These are phyloP conservation scores for Desmodesmus armatus DNA, from an alignment of 139 green algal genomes.

Conservation along the genomic window DNA sequence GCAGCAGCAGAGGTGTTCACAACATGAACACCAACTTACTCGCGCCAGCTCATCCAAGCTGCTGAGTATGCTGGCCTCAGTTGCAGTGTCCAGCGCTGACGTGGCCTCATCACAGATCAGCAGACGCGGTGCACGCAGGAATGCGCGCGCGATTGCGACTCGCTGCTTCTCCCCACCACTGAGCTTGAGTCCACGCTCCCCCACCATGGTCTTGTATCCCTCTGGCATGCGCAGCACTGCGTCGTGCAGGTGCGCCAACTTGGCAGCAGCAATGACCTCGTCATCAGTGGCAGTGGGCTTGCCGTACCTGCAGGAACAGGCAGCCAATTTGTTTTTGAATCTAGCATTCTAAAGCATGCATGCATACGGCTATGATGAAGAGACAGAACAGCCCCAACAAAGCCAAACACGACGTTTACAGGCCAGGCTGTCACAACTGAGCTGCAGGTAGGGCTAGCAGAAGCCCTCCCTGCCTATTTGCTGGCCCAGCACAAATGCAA, in stretches of 20 bases:
- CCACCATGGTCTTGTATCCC: constrained; percentile 81
- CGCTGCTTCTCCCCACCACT: constrained; percentile 96
- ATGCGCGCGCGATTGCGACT: constrained; percentile 88
- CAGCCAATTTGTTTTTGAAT: too few species aligned
- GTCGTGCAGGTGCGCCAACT: constrained; percentile 60
- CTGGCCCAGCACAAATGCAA: too few species aligned
- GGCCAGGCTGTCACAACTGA: too few species aligned
- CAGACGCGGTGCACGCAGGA: constrained; percentile 69
- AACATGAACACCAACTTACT: constrained; percentile 16
- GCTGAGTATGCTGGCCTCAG: constrained; percentile 83
- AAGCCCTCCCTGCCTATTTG: too few species aligned
- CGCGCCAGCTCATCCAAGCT: constrained; percentile 73
- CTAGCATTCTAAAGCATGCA: too few species aligned
- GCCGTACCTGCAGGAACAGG: constrained; percentile 72
- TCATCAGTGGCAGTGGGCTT: constrained; percentile 68
- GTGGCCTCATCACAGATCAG: constrained; percentile 93
- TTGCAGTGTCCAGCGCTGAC: constrained; percentile 86
- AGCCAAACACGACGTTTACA: too few species aligned
- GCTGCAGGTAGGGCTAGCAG: too few species aligned
- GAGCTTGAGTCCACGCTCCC: constrained; percentile 91
- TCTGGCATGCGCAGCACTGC: constrained; percentile 73
- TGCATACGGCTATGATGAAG: too few species aligned
- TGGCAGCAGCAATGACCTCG: constrained; percentile 73
- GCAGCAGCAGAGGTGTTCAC: neutral
- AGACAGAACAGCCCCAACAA: too few species aligned